These are phyloP conservation scores for Silene vulgaris DNA, from an alignment of 179 eudicot species.

Conservation along the genomic window DNA sequence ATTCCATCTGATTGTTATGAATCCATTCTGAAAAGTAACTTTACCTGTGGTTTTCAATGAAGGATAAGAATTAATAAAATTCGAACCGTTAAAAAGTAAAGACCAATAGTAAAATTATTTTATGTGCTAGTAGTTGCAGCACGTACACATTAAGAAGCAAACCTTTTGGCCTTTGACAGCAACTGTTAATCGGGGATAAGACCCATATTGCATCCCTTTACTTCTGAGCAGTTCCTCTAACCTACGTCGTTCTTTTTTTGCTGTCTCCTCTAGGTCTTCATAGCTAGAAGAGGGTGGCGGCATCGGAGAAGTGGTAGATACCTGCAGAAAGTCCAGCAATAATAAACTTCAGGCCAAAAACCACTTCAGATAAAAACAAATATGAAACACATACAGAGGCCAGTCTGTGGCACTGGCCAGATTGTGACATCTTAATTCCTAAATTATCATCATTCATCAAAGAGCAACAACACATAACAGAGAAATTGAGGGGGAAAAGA, in stretches of 20 bases:
- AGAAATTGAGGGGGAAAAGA: background rate
- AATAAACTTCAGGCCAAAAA: background rate
- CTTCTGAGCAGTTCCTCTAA: slow-evolving; percentile 66
- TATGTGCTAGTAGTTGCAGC: background rate
- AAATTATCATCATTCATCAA: background rate
- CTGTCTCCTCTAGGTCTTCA: slow-evolving; percentile 62
- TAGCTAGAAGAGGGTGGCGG: slow-evolving; percentile 49
- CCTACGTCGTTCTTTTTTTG: slow-evolving; percentile 59
- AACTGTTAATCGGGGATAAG: slow-evolving; percentile 74
- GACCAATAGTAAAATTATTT: background rate
- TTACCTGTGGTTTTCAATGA: background rate
- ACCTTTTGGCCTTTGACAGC: slow-evolving; percentile 95
- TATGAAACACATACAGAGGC: background rate
- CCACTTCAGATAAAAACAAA: background rate
- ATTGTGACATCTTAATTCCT: background rate
- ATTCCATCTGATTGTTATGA: background rate
- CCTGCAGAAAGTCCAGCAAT: slow-evolving; percentile 29
- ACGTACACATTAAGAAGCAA: slow-evolving; percentile 11
- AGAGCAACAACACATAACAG: background rate
- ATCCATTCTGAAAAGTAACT: background rate
- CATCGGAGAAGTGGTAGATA: slow-evolving; percentile 35
- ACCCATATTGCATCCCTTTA: slow-evolving; percentile 72
- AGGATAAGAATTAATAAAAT: background rate
- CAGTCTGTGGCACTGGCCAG: background rate
- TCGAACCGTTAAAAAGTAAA: background rate